Base-by-base conservation (phyloP, 192 early-diverging fungal genomes). In the Gaertneriomyces sp. region DNA sequence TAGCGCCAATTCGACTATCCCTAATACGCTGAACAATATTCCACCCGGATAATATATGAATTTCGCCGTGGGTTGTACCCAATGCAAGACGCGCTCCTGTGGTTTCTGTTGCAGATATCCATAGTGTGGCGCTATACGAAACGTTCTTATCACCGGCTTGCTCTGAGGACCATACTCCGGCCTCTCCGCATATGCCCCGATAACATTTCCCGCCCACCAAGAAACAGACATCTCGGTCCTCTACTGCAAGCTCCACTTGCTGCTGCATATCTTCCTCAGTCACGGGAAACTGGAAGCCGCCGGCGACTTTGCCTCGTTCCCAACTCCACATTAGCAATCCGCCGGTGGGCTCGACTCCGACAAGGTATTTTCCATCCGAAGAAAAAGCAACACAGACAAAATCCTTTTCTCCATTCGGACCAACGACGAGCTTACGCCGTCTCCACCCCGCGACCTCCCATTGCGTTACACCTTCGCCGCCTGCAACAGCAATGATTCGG, bases 301-400 rank as follows among this genome's bases (percentile, higher is more conserved):
- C 79, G 2, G 81, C 14, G 8, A 73, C 60, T 51, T 77, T 78
- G 0, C 76, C 79, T 57, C 82, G 82, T 61, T 85, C 83, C 83
- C 83, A 85, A n/a, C 69, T 43, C 45, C 68, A 85, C 49, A 69
- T 82, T 52, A 77, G 74, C 41, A 85, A 63, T 4, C 70, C 62
- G 75, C 79, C 80, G 50, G 82, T 79, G 12, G 83, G 82, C 5
- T 53, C 66, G 11, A 77, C 76, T 6, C 62, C 40, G 9, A 69
- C 71, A 17, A 85, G 47, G 57, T 81, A 82, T 45, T 77, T 76
- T 14, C 75, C 70, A 71, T 85, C 81, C 38, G 69, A 64, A 1
- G 79, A 81, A 51, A 85, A 85, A 0, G 72, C 55, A 20, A 85
- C 33, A 38, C 66, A 56, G 14, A 68, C 43, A 49, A 85, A 82